Base-by-base conservation (phyloP, 495 filamentous ascomycete genomes). In the Aspergillus campestris region DNA sequence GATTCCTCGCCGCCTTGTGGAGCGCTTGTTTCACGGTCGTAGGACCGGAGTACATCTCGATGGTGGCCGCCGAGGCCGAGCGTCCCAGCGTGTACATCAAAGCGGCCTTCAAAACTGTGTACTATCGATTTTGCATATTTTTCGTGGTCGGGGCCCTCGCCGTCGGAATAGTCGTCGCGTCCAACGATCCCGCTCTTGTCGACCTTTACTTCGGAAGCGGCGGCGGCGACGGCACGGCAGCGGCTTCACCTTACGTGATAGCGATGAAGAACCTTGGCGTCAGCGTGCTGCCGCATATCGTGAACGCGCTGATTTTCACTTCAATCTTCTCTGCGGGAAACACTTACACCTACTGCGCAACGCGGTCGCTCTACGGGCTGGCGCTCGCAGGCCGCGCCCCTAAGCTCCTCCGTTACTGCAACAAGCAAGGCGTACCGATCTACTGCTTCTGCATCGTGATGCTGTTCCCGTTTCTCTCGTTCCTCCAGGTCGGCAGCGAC, bases 261-360 rank as follows among this genome's bases (percentile, higher is more conserved):
- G 82, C 86, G 29, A 92, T 94, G 87, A 71, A 79, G 49, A 78
- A 85, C 31, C 60, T 91, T 31, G 67, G 71, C 0, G 77, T 92
- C 56, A 58, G 57, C 6, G 70, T 79, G n/a, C 68, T 89, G 4
- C 85, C 86, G 0, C 70, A 86, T 50, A 73, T 90, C 45, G 79
- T 86, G 44, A 90, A 90, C 63, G 84, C 83, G 5, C 10, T 45
- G 6, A 49, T 64, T 24, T 62, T 64, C 50, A 59, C 61, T 0
- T 78, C 81, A 3, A 85, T 86, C 41, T 88, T 89, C 64, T 87
- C 83, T 2, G 87, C 87, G 6, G 88, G 87, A 7, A 91, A 92
- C 55, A 84, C 82, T 9, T 91, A 89, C 62, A 80, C 83, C 18
- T 94, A 87, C 64, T 87, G 83, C 60, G 84, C 85, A 5, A 85